Evolutionary conservation across 768 basidiomycete species (phyloP).

Genomic region (Suillus ampliporus): DNA sequence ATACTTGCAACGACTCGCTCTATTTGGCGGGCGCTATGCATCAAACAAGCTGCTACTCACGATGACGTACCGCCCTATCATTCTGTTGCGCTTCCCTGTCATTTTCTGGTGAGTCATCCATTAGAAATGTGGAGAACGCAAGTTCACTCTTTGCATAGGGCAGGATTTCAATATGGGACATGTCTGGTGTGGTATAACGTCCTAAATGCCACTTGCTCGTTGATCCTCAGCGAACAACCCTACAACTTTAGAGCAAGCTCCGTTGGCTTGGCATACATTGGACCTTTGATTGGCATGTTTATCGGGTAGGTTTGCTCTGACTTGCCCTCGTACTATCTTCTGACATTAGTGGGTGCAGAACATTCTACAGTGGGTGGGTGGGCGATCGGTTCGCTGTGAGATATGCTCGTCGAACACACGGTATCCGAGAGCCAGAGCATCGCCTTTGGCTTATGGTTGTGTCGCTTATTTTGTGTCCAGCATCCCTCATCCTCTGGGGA

Average conservation of each 20-base stretch:
- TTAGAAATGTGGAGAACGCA: neutral
- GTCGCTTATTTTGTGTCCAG: conserved; percentile 23
- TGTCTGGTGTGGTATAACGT: conserved; percentile 32
- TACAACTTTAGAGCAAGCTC: conserved; percentile 29
- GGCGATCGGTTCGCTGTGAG: conserved; percentile 27
- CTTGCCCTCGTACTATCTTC: conserved; percentile 3
- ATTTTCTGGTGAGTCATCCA: conserved; percentile 20
- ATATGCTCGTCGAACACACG: conserved; percentile 21
- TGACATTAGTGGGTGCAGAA: conserved; percentile 12
- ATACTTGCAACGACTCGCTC: conserved; percentile 16
- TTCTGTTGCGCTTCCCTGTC: conserved; percentile 27
- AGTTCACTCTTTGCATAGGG: conserved; percentile 15
- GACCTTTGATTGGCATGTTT: conserved; percentile 27
- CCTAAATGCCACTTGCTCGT: conserved; percentile 26
- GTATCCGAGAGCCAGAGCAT: conserved; percentile 27
- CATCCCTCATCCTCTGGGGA: conserved; percentile 27
- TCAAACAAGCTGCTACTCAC: conserved; percentile 25
- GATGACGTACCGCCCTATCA: conserved; percentile 24
- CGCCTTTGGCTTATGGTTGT: conserved; percentile 32
- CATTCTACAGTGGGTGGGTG: conserved; percentile 25
- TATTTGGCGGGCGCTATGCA: conserved; percentile 23
- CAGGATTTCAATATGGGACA: conserved; percentile 27
- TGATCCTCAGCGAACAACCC: conserved; percentile 25
- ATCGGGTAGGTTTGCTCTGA: conserved; percentile 16
- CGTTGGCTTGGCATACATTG: conserved; percentile 27